These are phyloP conservation scores for Volvariella surrecta DNA, from an alignment of 1,284 basidiomycete species.

Conservation along the genomic window DNA sequence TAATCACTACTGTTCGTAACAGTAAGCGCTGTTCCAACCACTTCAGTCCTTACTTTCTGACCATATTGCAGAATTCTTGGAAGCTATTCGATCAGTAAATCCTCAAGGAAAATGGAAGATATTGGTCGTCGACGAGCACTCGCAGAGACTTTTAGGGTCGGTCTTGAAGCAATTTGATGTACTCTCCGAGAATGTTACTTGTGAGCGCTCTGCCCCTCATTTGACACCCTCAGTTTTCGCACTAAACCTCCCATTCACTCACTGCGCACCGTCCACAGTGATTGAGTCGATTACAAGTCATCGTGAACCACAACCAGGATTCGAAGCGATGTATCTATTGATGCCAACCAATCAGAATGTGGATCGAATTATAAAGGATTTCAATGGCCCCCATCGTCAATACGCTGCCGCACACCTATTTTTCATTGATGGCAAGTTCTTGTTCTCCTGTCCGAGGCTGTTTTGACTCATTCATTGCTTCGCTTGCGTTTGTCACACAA, in stretches of 20 bases:
- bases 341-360: constrained; percentile 95
- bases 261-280: constrained; percentile 30
- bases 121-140: constrained; percentile 90
- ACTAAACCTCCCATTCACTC: background rate
- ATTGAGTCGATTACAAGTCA: constrained; percentile 70
- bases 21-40: constrained; percentile 15
- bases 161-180: constrained; percentile 93
- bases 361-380: constrained; percentile 85
- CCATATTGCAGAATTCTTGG: constrained; percentile 56
- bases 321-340: constrained; percentile 89
- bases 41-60: background rate
- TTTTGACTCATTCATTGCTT: constrained; percentile 1
- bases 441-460: constrained; percentile 5
- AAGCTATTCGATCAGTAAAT: constrained; percentile 74
- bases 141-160: constrained; percentile 76
- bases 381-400: constrained; percentile 55
- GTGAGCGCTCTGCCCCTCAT: constrained; percentile 58
- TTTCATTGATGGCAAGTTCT: constrained; percentile 81
- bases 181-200: constrained; percentile 87
- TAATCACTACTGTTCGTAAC: constrained; percentile 23
- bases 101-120: constrained; percentile 90
- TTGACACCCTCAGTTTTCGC: too few relatives aligned
- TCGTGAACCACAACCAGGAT: constrained; percentile 71
- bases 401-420: constrained; percentile 90
- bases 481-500: constrained; percentile 1